Evolutionary conservation across 345 rosid species (phyloP), one percentile per base, ranked within the genome.

Genomic region (Euphorbia peplus): DNA sequence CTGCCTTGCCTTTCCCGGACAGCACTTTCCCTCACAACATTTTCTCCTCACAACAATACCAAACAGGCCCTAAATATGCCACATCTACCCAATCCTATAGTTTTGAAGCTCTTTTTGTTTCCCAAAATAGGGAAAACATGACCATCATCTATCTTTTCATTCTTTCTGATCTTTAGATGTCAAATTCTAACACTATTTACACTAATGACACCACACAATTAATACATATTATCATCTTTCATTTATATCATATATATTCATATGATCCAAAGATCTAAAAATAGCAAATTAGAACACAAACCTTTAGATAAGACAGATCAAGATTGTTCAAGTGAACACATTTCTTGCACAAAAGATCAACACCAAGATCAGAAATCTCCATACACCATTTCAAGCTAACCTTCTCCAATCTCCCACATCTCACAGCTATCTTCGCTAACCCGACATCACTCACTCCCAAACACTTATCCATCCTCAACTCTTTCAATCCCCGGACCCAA

Each of bases 331-430:
- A 80, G 9, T 60, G 78, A 10, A 44, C 18, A 64, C 95, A 87
- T 69, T 91, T 93, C 78, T 87, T 89, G 78, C 93, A 88, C 82
- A 93, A 79, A 64, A 93, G 91, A 79, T 91, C 92, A 59, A 93
- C 75, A 48, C 92, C 95, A 14, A 91, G 68, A 80, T 91, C 95
- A 39, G 88, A 79, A 60, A 91, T 88, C 89, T 93, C 90, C 90
- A 91, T 75, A 69, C 98, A 93, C 98, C 98, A 93, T 70, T 88
- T 93, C 87, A 93, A 79, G 79, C 98, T 89, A 67, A 91, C 61
- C 76, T 73, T 88, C 75, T 87, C 90, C 69, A 93, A 73, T 37
- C 77, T 83, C 60, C 58, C 64, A 64, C 97, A 89, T 26, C 89
- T 83, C 18, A 91, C 76, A 18, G 86, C 97, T 48, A 91, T 88